These are phyloP conservation scores for Gnaphalium uliginosum DNA, from an alignment of 129 eudicot genomes.

Conservation along the genomic window DNA sequence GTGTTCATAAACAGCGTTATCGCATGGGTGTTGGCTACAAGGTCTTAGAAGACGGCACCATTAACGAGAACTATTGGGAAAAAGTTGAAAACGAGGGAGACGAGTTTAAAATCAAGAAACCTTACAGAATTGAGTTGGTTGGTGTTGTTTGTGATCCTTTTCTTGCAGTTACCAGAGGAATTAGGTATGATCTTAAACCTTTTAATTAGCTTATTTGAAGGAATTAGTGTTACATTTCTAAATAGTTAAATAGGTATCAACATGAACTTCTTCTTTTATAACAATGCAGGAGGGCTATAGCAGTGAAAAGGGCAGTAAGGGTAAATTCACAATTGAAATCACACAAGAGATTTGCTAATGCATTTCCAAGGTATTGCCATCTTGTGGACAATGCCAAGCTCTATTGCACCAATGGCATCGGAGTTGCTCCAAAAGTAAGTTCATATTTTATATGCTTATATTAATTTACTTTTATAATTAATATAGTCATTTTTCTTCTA, in stretches of 20 bases:
- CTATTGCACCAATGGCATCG: conserved; percentile 69
- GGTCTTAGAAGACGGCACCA: conserved; percentile 65
- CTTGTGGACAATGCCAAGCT: conserved; percentile 84
- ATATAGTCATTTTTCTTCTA: no score
- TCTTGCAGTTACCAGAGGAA: conserved; percentile 93
- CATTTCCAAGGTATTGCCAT: conserved; percentile 61
- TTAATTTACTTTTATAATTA: no score
- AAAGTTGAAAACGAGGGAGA: conserved; percentile 41
- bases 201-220: background rate
- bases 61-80: conserved; percentile 78
- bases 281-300: conserved; percentile 76
- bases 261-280: background rate
- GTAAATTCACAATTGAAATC: conserved; percentile 87
- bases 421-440: conserved; percentile 68
- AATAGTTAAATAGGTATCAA: background rate
- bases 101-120: conserved; percentile 39
- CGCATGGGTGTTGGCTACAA: conserved; percentile 92
- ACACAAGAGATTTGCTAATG: conserved; percentile 90
- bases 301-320: conserved; percentile 80
- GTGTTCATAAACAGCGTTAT: conserved; percentile 72
- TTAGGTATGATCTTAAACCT: conserved; percentile 52
- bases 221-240: no score
- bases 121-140: conserved; percentile 87
- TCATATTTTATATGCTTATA: background rate
- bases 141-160: conserved; percentile 93